A percentile compares a stretch with the other conserved stretches of the same genome.
phyloP scores from a whole-genome alignment of 2,329 filamentous ascomycete species.

The Sphaceloma murrayae region DNA sequence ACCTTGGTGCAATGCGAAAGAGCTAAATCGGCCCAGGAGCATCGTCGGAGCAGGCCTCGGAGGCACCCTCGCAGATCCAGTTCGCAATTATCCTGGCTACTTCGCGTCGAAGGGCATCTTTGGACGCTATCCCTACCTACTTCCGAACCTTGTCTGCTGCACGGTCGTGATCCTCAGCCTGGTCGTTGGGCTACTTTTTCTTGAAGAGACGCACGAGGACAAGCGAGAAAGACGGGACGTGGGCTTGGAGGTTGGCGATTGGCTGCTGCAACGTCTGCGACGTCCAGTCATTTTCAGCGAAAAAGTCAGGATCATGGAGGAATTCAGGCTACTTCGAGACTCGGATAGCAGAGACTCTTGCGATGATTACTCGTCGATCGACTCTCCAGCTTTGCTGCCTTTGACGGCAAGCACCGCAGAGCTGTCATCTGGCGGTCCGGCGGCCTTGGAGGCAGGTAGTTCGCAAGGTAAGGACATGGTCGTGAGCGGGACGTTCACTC shows the following conservation, averaged over 20 bases:
- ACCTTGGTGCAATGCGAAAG: background rate
- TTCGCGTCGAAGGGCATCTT: conserved; percentile 70
- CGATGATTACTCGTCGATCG: conserved; percentile 54
- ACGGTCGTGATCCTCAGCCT: conserved; percentile 68
- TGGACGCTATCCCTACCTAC: conserved; percentile 77
- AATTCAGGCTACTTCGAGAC: conserved; percentile 50
- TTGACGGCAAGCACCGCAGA: conserved; percentile 27
- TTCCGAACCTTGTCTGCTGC: conserved; percentile 86
- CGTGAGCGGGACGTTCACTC: conserved; percentile 61
- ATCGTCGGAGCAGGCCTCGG: conserved; percentile 89
- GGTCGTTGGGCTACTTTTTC: conserved; percentile 67
- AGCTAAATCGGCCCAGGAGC: conserved; percentile 47
- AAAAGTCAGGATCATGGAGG: conserved; percentile 25
- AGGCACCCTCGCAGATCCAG: conserved; percentile 79
- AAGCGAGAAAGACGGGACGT: conserved; percentile 67
- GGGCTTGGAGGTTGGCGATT: conserved; percentile 66
- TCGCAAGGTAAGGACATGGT: conserved; percentile 31
- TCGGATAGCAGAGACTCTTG: conserved; percentile 3
- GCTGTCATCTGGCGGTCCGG: conserved; percentile 20
- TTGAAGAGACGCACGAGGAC: conserved; percentile 87
- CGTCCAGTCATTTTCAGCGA: conserved; percentile 19
- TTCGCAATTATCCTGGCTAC: conserved; percentile 64
- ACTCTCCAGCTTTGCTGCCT: conserved; percentile 41
- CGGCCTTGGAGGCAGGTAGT: conserved; percentile 10
- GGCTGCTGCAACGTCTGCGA: conserved; percentile 39